Evolutionary conservation across 208 protist genomes (phyloP).

Genomic region (Leishmania guyanensis): DNA sequence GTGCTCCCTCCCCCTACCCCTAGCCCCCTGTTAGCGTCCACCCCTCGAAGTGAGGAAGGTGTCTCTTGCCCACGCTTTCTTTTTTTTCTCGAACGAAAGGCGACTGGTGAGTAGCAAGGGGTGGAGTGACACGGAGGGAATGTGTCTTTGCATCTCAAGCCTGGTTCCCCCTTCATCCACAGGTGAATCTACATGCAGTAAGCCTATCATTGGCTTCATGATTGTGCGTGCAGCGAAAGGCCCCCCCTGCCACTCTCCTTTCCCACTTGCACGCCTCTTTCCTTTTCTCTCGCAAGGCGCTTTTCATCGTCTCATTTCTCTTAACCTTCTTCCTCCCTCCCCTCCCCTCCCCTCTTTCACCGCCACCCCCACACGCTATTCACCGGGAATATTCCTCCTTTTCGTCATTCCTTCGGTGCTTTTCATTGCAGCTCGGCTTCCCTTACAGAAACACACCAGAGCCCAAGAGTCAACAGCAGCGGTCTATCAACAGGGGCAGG

Average conservation of each 20-base stretch:
- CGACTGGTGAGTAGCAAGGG: background rate
- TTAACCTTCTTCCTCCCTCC: too few species aligned
- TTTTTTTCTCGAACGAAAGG: background rate
- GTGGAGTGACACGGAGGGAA: background rate
- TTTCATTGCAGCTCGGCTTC: background rate
- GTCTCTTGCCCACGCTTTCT: background rate
- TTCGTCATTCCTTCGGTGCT: slow-evolving; percentile 2
- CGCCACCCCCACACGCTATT: background rate
- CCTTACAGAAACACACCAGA: background rate
- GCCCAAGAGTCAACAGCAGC: background rate
- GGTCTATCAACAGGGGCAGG: background rate
- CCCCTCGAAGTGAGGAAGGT: background rate
- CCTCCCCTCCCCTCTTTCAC: background rate
- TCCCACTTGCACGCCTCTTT: too few species aligned
- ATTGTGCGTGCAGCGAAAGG: background rate
- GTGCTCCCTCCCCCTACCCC: background rate
- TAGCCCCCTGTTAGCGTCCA: background rate
- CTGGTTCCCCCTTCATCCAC: background rate
- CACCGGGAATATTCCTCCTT: background rate
- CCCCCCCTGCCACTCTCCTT: background rate
- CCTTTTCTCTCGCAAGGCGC: background rate
- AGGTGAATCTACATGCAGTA: background rate
- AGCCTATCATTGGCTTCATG: background rate
- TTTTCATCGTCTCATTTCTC: background rate
- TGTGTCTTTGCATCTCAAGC: background rate